phyloP scores from a whole-genome alignment of 1,284 basidiomycete genomes.

The Amylostereum areolatum region DNA sequence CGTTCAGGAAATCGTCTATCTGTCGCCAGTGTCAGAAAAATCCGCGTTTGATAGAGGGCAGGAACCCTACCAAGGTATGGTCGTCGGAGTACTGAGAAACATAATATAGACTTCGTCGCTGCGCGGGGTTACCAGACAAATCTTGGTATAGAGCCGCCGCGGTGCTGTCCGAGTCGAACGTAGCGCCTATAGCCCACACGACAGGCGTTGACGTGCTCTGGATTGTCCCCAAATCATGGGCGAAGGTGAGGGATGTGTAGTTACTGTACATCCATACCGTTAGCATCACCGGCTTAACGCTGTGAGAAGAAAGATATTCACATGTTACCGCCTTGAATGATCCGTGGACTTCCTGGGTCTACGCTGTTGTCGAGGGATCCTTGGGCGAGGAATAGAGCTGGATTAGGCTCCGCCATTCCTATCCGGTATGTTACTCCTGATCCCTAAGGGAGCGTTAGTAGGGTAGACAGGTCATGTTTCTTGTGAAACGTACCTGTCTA shows the following conservation, averaged over 20 bases:
- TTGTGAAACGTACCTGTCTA: slow-evolving; percentile 4
- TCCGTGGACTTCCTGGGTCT: slow-evolving; percentile 19
- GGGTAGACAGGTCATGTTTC: not conserved
- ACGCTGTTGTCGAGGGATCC: slow-evolving; percentile 1
- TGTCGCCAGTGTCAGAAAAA: not conserved
- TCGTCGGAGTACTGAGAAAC: slow-evolving; percentile 12
- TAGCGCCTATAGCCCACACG: slow-evolving; percentile 35
- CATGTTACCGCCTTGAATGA: not conserved
- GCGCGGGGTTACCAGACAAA: slow-evolving; percentile 7
- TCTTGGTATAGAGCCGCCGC: slow-evolving; percentile 13
- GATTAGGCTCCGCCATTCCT: not conserved
- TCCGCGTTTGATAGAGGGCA: too few species aligned
- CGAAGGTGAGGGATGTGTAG: slow-evolving; percentile 29
- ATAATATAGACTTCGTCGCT: slow-evolving; percentile 21
- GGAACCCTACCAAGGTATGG: slow-evolving; percentile 13
- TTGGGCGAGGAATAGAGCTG: slow-evolving; percentile 1
- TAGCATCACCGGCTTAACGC: too few species aligned
- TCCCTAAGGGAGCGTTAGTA: not conserved
- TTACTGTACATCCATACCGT: too few species aligned
- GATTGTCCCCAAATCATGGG: slow-evolving; percentile 23
- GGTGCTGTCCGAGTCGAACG: slow-evolving; percentile 26
- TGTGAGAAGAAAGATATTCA: not conserved
- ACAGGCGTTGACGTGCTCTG: slow-evolving; percentile 19
- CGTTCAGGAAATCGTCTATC: slow-evolving; percentile 19
- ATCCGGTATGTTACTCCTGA: not conserved